Base-by-base conservation (phyloP, 139 green algal species). In the Yamagishiella unicocca region DNA sequence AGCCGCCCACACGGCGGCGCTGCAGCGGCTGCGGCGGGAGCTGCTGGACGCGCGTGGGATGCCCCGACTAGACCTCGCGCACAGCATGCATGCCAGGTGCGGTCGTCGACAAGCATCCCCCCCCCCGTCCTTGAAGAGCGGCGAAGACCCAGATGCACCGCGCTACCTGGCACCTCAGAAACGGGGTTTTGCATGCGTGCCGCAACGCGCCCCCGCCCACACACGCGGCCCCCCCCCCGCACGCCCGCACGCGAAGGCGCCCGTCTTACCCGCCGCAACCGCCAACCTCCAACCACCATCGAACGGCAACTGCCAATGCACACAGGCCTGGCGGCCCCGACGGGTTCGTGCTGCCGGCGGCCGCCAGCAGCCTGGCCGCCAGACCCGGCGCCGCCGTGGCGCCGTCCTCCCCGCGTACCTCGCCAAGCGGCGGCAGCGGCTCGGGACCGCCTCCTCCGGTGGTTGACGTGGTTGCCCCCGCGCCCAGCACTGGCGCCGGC, bases 1-100 rank as follows among this genome's bases (percentile, higher is more conserved):
- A 9, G 66, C 66, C 29, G 85, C 85, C 25, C 85, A 81, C 22
- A 37, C 40, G 1, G 50, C 35, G 14, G 72, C 85, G 1, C 33
- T 76, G 9, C 42, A 88, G 38, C 43, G 55, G 25, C 68, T 91
- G 53, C 53, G 55, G 2, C 45, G 64, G 62, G 67, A 93, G 86
- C 87, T 93, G 27, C 1, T 5, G 9, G 61, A 84, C 50, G 86
- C 87, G 27, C 64, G 82, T 31, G 29, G 17, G 38, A 77, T 87
- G 71, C 80, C 70, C 25, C 82, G 80, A 1, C 81, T 93, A 37
- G 89, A 92, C 29, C 66, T 92, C 25, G 46, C 62, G 62, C 25
- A 40, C 29, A 42, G 62, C 33, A 9, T 46, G 50, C 40, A 61
- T 6, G 27, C 14, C 22, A 25, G 38, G 70, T 54, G 21, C 31